Evolutionary conservation across 768 basidiomycete species (phyloP).

Genomic region (Trichaptum fuscoviolaceum): DNA sequence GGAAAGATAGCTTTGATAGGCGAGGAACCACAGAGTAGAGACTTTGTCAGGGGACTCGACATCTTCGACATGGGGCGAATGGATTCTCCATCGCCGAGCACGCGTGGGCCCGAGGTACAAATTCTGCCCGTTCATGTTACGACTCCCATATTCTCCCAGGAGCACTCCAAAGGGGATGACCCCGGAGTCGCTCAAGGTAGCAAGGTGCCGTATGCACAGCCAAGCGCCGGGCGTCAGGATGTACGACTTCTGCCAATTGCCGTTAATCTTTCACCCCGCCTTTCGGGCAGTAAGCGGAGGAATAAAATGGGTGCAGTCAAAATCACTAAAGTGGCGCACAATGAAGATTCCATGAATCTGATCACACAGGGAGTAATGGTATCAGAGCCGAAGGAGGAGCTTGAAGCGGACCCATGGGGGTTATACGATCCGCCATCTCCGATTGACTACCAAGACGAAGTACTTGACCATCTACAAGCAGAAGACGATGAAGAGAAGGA

Average conservation of each 20-base stretch:
- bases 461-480: not conserved
- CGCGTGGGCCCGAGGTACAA: not conserved
- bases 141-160: not conserved
- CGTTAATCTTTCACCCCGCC: not conserved
- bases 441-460: not conserved
- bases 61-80: not conserved
- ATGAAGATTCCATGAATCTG: not conserved
- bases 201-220: no score
- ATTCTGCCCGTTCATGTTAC: not conserved
- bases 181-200: no score
- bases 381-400: not conserved
- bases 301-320: not conserved
- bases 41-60: no score
- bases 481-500: not conserved
- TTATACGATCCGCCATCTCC: not conserved
- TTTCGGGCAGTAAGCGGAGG: not conserved
- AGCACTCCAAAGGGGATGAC: not conserved
- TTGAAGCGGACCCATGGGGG: not conserved
- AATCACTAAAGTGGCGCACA: not conserved
- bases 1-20: no score
- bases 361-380: not conserved
- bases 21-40: no score
- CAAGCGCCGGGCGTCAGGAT: not conserved
- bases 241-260: no score
- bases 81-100: not conserved